phyloP scores from a whole-genome alignment of 2,329 filamentous ascomycete genomes.

The Pleurostoma richardsiae region DNA sequence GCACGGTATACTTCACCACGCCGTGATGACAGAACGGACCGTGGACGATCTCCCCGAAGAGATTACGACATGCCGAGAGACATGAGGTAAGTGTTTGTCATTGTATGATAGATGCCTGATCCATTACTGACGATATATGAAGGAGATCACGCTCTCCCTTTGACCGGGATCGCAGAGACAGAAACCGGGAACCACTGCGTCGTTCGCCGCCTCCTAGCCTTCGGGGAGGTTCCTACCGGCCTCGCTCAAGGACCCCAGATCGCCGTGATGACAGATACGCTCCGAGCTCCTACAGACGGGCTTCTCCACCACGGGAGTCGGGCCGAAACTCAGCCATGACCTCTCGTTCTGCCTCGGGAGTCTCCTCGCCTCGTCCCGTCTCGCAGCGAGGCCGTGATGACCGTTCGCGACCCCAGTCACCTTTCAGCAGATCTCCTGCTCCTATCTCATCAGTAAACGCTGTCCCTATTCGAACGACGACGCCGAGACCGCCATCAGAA shows the following conservation, averaged over 20 bases:
- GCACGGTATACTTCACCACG: constrained; percentile 30
- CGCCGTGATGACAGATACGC: constrained; percentile 39
- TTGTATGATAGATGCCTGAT: constrained; percentile 4
- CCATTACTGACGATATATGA: constrained; percentile 21
- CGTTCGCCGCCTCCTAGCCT: constrained; percentile 30
- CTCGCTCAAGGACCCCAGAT: constrained; percentile 46
- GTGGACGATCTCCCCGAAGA: constrained; percentile 31
- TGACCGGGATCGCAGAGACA: constrained; percentile 43
- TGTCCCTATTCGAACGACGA: constrained; percentile 7
- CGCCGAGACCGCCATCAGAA: constrained; percentile 4
- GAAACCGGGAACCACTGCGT: constrained; percentile 18
- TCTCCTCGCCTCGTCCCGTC: constrained; percentile 46
- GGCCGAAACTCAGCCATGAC: constrained; percentile 43
- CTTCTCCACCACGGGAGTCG: constrained; percentile 43
- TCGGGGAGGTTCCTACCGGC: constrained; percentile 42
- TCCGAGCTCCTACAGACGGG: constrained; percentile 33
- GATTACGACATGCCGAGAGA: constrained; percentile 29
- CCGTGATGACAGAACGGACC: constrained; percentile 30
- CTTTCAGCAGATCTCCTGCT: constrained; percentile 30
- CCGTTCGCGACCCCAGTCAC: constrained; percentile 42
- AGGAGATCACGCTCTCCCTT: constrained; percentile 51
- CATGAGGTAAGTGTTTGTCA: constrained; percentile 16
- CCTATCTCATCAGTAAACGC: constrained; percentile 6
- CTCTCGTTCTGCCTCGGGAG: constrained; percentile 44
- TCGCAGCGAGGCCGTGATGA: constrained; percentile 36